Evolutionary conservation across 441 rosid species (phyloP).

Genomic region (Jatropha multifida): DNA sequence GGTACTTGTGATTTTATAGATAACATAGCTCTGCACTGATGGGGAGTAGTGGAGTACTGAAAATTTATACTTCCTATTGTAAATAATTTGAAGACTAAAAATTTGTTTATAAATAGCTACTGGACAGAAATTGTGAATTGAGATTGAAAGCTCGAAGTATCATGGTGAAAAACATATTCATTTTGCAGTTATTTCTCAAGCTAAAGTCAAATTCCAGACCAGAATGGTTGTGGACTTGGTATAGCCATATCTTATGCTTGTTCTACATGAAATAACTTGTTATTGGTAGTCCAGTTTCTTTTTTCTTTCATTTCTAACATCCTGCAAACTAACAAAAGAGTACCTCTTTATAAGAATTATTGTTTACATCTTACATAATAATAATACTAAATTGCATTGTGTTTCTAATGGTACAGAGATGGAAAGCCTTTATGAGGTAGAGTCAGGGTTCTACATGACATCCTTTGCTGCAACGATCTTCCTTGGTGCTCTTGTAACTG

Average conservation of each 20-base stretch:
- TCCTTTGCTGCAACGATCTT: slow-evolving; percentile 73
- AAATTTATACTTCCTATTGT: not conserved
- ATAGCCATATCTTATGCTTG: not conserved
- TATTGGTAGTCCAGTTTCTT: slow-evolving; percentile 3
- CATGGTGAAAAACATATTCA: not conserved
- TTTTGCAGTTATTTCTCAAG: not conserved
- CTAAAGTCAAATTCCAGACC: not conserved
- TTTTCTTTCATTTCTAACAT: not conserved
- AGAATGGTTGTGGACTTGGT: not conserved
- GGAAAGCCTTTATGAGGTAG: slow-evolving; percentile 52
- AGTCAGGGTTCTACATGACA: slow-evolving; percentile 77
- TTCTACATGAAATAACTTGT: not conserved
- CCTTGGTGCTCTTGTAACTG: slow-evolving; percentile 52
- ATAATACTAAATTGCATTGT: slow-evolving; percentile 4
- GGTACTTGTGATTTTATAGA: not conserved
- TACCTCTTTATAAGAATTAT: not conserved
- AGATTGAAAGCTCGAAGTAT: not conserved
- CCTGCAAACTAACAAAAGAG: not conserved
- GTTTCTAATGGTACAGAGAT: slow-evolving; percentile 38
- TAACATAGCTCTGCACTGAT: not conserved
- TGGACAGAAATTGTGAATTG: not conserved
- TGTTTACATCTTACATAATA: not conserved
- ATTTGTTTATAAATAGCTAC: not conserved
- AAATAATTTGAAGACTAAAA: not conserved
- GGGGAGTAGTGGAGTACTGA: not conserved